A percentile compares a stretch with the other conserved stretches of the same genome.
These are phyloP conservation scores for Eucalyptus microcorys DNA, from an alignment of 345 rosid species.

Conservation along the genomic window DNA sequence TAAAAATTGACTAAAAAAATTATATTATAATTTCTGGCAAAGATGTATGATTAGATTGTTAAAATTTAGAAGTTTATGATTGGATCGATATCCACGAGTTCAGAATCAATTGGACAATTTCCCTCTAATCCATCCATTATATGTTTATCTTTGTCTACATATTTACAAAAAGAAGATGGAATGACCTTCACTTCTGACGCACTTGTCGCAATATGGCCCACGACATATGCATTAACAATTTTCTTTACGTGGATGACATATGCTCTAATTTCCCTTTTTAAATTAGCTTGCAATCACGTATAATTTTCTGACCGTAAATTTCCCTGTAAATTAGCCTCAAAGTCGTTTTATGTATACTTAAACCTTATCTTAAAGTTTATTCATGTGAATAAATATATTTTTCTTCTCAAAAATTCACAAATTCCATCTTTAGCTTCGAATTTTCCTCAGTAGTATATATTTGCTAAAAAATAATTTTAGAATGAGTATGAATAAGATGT, in stretches of 20 bases:
- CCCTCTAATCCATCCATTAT: neutral
- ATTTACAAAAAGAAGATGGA: neutral
- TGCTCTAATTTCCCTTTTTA: neutral
- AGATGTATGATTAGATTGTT: neutral
- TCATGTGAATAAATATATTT: neutral
- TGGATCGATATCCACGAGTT: rapidly evolving
- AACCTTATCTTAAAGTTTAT: neutral
- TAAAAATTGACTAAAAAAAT: rapidly evolving
- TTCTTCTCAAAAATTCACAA: neutral
- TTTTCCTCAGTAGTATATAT: neutral
- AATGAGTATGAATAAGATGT: neutral
- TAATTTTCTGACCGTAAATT: neutral
- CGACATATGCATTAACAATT: neutral
- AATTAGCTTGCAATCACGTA: neutral
- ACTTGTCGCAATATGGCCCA: neutral
- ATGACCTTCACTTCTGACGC: neutral
- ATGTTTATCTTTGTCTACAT: neutral
- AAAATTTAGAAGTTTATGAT: neutral
- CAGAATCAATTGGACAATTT: neutral
- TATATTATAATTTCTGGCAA: neutral
- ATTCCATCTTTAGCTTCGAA: neutral
- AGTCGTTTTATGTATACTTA: neutral
- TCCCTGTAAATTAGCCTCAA: neutral
- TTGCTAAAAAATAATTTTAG: neutral
- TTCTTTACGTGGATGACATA: neutral